Conservation (phyloP, 192 early-diverging fungal species). For the Coemansia sp. region DNA sequence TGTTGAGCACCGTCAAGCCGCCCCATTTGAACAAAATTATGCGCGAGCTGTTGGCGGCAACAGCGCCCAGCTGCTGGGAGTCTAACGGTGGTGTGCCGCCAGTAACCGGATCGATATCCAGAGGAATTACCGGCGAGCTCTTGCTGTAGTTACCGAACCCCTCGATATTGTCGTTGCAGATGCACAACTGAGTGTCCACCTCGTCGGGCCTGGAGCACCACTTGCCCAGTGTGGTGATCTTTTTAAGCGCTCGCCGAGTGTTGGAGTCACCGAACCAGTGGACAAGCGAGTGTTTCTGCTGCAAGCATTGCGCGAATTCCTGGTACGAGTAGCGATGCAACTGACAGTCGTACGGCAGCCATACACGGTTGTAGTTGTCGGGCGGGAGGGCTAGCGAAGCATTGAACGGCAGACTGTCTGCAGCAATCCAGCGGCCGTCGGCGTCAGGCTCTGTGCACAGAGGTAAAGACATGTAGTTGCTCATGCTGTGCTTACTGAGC, state of each 20-base stretch:
- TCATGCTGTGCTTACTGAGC: slow-evolving; percentile 5
- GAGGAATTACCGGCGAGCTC: background rate
- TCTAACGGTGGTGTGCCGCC: slow-evolving; percentile 7
- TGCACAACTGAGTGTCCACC: slow-evolving; percentile 16
- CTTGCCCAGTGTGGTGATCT: slow-evolving; percentile 44
- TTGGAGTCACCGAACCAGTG: slow-evolving; percentile 59
- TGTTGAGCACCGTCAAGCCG: slow-evolving; percentile 47
- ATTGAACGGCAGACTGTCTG: slow-evolving; percentile 13
- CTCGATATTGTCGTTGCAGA: slow-evolving; percentile 53
- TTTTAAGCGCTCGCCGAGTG: slow-evolving; percentile 49
- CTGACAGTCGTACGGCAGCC: slow-evolving; percentile 55
- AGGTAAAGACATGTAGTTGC: slow-evolving; percentile 41
- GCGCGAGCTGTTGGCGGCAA: background rate
- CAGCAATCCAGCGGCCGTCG: slow-evolving; percentile 52
- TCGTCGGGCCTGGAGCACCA: slow-evolving; percentile 38
- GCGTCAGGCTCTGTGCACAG: slow-evolving; percentile 36
- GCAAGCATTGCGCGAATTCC: slow-evolving; percentile 44
- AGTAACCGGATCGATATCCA: slow-evolving; percentile 17
- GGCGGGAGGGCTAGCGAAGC: slow-evolving; percentile 10
- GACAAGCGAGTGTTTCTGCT: slow-evolving; percentile 26
- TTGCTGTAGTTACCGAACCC: slow-evolving; percentile 20
- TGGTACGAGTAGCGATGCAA: slow-evolving; percentile 32
- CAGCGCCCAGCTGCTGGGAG: background rate
- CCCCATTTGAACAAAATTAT: slow-evolving; percentile 52
- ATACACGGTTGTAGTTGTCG: slow-evolving; percentile 37